Conservation (phyloP, 2,329 filamentous ascomycete species). For the Aspergillus brasiliensis region DNA sequence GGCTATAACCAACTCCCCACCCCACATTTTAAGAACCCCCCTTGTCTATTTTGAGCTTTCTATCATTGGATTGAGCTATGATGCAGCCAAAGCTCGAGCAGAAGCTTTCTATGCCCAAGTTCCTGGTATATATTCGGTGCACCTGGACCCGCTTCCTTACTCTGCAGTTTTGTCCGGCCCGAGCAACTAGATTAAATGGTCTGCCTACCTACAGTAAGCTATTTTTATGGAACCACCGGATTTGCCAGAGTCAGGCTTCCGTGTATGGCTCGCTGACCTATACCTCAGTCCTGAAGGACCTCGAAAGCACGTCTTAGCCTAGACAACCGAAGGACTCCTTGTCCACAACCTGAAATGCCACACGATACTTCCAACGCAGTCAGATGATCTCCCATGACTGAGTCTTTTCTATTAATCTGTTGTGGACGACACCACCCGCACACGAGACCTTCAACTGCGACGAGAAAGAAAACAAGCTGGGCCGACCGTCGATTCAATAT, state of each 20-base stretch:
- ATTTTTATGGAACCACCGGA: background rate
- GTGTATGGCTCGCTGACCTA: background rate
- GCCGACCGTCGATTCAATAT: too few species aligned
- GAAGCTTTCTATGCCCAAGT: background rate
- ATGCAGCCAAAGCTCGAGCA: background rate
- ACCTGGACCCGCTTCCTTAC: background rate
- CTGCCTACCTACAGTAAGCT: background rate
- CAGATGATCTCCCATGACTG: too few species aligned
- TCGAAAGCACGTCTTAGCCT: background rate
- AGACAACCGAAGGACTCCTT: background rate
- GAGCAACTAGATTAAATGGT: background rate
- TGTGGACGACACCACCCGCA: too few species aligned
- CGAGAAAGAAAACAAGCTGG: too few species aligned
- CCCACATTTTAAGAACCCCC: background rate
- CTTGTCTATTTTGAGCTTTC: background rate
- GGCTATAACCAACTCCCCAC: background rate
- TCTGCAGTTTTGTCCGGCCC: background rate
- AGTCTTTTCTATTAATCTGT: too few species aligned
- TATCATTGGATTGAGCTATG: background rate
- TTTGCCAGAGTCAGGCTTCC: background rate
- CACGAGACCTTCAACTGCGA: too few species aligned
- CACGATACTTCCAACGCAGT: background rate
- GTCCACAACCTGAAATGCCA: background rate
- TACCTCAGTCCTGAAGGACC: background rate
- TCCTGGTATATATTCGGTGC: background rate